These are phyloP conservation scores for Hymenoscyphus fraxineus DNA, from an alignment of 2,329 filamentous ascomycete genomes.

Conservation along the genomic window DNA sequence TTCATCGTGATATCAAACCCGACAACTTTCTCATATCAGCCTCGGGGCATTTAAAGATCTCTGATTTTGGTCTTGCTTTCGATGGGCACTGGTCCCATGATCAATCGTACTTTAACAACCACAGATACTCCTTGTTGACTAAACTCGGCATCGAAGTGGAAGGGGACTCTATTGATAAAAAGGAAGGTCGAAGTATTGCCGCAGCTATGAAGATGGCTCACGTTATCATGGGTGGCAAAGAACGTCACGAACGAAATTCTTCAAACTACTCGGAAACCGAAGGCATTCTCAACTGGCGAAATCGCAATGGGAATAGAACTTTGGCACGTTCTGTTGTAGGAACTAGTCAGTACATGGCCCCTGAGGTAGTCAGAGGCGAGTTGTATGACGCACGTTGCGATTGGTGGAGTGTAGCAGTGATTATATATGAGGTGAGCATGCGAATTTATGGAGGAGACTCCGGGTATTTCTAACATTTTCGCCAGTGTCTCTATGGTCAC, in stretches of 20 bases:
- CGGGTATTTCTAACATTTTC: not conserved
- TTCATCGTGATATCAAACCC: slow-evolving; percentile 94
- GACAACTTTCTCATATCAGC: slow-evolving; percentile 93
- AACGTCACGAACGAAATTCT: slow-evolving; percentile 39
- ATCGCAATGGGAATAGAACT: slow-evolving; percentile 63
- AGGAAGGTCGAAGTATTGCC: slow-evolving; percentile 45
- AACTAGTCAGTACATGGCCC: slow-evolving; percentile 97
- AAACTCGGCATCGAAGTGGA: slow-evolving; percentile 69
- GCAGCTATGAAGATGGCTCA: slow-evolving; percentile 39
- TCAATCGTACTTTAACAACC: slow-evolving; percentile 78
- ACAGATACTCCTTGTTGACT: slow-evolving; percentile 74
- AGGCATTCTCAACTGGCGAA: slow-evolving; percentile 65
- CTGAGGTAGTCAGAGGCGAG: slow-evolving; percentile 80
- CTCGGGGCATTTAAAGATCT: slow-evolving; percentile 88
- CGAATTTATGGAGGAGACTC: not conserved
- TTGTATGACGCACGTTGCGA: slow-evolving; percentile 90
- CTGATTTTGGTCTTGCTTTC: slow-evolving; percentile 93
- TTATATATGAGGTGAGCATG: slow-evolving; percentile 70
- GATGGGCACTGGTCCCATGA: slow-evolving; percentile 95
- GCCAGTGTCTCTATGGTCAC: slow-evolving; percentile 77
- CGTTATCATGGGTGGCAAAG: slow-evolving; percentile 38
- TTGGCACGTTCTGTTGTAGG: slow-evolving; percentile 85
- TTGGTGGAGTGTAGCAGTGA: slow-evolving; percentile 95
- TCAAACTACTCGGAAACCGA: slow-evolving; percentile 36
- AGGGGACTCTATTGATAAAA: slow-evolving; percentile 69